A percentile compares a stretch with the other conserved stretches of the same genome.
Evolutionary conservation across 1,284 basidiomycete genomes (phyloP).

Genomic region (Fomes fomentarius): DNA sequence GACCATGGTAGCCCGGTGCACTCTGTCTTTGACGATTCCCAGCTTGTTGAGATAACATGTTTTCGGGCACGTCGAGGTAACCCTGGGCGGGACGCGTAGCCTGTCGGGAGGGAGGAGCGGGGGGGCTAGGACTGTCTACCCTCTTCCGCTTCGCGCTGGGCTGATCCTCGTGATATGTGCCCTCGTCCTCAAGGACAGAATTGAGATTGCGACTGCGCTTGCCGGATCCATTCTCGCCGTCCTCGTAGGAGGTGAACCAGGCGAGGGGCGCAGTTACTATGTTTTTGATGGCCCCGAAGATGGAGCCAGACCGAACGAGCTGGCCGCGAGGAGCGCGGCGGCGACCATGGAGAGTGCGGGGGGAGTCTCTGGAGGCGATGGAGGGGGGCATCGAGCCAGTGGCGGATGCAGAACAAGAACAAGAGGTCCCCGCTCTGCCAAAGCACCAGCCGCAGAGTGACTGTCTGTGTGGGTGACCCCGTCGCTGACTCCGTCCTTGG

Average conservation of each 20-base stretch:
- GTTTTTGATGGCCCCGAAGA: slow-evolving; percentile 35
- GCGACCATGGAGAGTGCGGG: slow-evolving; percentile 20
- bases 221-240: slow-evolving; percentile 27
- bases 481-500: slow-evolving; percentile 1
- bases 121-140: slow-evolving; percentile 31
- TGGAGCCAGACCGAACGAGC: slow-evolving; percentile 30
- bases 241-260: slow-evolving; percentile 30
- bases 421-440: slow-evolving; percentile 13
- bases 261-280: slow-evolving; percentile 31
- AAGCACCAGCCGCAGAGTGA: slow-evolving; percentile 3
- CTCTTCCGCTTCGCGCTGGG: slow-evolving; percentile 33
- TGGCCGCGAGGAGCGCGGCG: slow-evolving; percentile 21
- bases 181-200: slow-evolving; percentile 18
- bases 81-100: slow-evolving; percentile 22
- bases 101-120: slow-evolving; percentile 15
- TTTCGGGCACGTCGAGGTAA: slow-evolving; percentile 35
- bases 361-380: slow-evolving; percentile 21
- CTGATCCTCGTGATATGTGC: slow-evolving; percentile 24
- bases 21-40: slow-evolving; percentile 12
- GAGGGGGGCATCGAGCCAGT: slow-evolving; percentile 22
- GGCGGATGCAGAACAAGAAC: slow-evolving; percentile 20
- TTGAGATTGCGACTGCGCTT: slow-evolving; percentile 27
- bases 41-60: slow-evolving; percentile 16
- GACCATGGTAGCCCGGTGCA: slow-evolving; percentile 15
- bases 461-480: not conserved